Percentiles rank a stretch among this genome's conserved stretches.
Conservation (phyloP, 2,329 filamentous ascomycete species). For the Colletotrichum musae region DNA sequence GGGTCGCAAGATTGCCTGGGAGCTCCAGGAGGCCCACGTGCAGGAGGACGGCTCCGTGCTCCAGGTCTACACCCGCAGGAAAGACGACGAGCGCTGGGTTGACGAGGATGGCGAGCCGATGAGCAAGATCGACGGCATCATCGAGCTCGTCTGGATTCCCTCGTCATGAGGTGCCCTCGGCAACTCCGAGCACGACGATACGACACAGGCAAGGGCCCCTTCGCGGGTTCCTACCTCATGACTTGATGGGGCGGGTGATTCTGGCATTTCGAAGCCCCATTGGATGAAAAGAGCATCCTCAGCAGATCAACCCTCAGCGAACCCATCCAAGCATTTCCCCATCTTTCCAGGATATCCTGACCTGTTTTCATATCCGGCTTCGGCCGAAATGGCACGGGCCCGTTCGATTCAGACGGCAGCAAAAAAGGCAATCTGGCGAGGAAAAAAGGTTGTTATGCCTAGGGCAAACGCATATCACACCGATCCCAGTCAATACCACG, state of each 20-base stretch:
- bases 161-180: conserved; percentile 38
- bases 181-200: conserved; percentile 32
- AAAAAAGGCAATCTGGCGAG: conserved; percentile 24
- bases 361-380: conserved; percentile 9
- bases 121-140: conserved; percentile 67
- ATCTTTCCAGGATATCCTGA: conserved; percentile 20
- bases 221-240: conserved; percentile 16
- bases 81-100: conserved; percentile 68
- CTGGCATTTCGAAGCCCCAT: conserved; percentile 13
- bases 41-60: conserved; percentile 64
- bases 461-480: conserved; percentile 8
- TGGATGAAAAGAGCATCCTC: conserved; percentile 6
- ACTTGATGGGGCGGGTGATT: conserved; percentile 28
- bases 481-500: conserved; percentile 11
- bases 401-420: conserved; percentile 23
- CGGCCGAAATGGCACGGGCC: conserved; percentile 24
- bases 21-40: conserved; percentile 64
- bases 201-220: conserved; percentile 16
- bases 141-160: conserved; percentile 71
- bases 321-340: conserved; percentile 5
- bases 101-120: conserved; percentile 61
- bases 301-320: neutral
- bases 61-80: conserved; percentile 68
- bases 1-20: conserved; percentile 67
- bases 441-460: conserved; percentile 7